Evolutionary conservation across 176 grass and related monocot genomes (phyloP), one percentile per base, ranked within the genome.

Genomic region (Bothriochloa decipiens): DNA sequence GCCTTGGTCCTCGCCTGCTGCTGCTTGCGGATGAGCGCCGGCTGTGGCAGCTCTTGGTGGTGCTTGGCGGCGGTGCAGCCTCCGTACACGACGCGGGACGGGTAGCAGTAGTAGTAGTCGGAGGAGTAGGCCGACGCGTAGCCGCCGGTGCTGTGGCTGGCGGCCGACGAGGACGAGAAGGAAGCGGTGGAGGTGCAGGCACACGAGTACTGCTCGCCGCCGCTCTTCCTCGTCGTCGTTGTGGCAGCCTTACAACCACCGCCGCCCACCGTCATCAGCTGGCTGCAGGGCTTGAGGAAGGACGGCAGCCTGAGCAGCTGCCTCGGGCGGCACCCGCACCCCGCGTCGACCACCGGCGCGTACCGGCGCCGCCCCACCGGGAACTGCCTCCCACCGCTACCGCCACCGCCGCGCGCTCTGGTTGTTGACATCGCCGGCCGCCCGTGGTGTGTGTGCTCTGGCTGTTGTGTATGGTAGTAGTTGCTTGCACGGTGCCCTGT

Each of bases 261-360:
- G n/a, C 16, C 5, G 0, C 57, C 8, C 1, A 17, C 18, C 55
- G 1, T 55, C 14, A 33, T 40, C 36, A 41, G 76, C 76, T 42
- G 50, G 11, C 23, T 55, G 75, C 33, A 71, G 20, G 81, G 81
- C 72, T 22, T 78, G 78, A 91, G 64, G 85, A 91, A 90, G 7
- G 89, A 70, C 41, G 89, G 81, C 20, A 91, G 76, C 63, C 75
- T 42, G 70, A 87, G 81, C 75, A 84, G 89, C 43, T 42, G 41
- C 49, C 81, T 40, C 3, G 71, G 63, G 1, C 89, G 89, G 89
- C 89, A 91, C 41, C 81, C 65, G 85, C 89, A 91, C 63, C 81
- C 85, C 14, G 70, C 78, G 70, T 91, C 89, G 0, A 84, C 89
- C 29, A 87, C 89, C n/a, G 81, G 68, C 70, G 80, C 85, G 85